phyloP scores from a whole-genome alignment of 495 filamentous ascomycete species.

The Trichoderma orchidacearum region DNA sequence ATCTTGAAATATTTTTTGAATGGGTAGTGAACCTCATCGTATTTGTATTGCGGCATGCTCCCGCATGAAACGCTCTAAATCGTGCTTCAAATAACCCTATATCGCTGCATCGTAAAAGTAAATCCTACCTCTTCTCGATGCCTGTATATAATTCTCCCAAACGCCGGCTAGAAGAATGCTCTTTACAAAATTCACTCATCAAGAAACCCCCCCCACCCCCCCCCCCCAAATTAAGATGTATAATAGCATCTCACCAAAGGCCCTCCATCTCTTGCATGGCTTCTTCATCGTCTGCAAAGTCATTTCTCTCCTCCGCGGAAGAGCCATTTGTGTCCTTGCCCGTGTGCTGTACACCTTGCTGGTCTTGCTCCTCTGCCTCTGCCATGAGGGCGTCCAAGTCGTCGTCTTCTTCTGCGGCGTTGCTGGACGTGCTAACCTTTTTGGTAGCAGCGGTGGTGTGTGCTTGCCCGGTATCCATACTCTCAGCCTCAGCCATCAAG shows the following conservation, averaged over 20 bases:
- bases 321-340: background rate
- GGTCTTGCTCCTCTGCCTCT: conserved; percentile 6
- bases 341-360: background rate
- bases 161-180: background rate
- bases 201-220: background rate
- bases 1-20: background rate
- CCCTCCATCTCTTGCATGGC: conserved; percentile 55
- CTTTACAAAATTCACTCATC: background rate
- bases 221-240: background rate
- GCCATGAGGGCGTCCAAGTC: conserved; percentile 12
- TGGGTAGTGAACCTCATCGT: too few relatives aligned
- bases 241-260: conserved; percentile 30
- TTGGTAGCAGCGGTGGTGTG: background rate
- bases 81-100: too few relatives aligned
- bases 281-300: conserved; percentile 49
- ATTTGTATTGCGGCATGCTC: too few relatives aligned
- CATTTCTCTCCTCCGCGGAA: conserved; percentile 4
- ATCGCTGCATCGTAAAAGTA: too few relatives aligned
- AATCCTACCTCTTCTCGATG: too few relatives aligned
- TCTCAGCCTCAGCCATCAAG: conserved; percentile 34
- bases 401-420: conserved; percentile 6
- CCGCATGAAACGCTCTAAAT: too few relatives aligned
- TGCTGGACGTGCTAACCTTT: background rate
- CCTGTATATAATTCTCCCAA: too few relatives aligned
- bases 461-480: conserved; percentile 4